Percentiles rank a stretch among this genome's conserved stretches.
phyloP scores from a whole-genome alignment of 2,329 filamentous ascomycete genomes.

The Exophiala bonariae region DNA sequence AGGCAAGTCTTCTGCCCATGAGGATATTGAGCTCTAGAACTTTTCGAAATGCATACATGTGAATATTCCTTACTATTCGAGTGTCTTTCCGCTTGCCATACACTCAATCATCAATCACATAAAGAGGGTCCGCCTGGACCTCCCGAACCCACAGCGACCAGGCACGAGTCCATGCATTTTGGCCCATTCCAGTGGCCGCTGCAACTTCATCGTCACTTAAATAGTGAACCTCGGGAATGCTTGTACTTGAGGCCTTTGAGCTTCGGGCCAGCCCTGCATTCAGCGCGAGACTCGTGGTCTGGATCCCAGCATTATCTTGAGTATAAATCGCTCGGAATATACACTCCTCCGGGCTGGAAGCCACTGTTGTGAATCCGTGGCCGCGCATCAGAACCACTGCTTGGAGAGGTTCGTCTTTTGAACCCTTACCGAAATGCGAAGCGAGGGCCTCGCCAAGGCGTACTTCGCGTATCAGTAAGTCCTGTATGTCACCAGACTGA shows the following conservation, averaged over 20 bases:
- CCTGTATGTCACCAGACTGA: constrained; percentile 30
- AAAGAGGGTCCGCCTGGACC: constrained; percentile 10
- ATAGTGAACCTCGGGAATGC: constrained; percentile 5
- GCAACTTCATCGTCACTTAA: constrained; percentile 5
- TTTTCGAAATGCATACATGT: too few relatives aligned
- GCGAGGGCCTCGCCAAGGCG: constrained; percentile 39
- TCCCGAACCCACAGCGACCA: constrained; percentile 16
- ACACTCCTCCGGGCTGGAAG: constrained; percentile 38
- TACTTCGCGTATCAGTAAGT: constrained; percentile 40
- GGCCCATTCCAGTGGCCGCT: background rate
- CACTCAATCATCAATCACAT: constrained; percentile 5
- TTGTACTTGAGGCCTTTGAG: background rate
- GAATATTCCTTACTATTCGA: too few relatives aligned
- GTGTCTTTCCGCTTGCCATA: too few relatives aligned
- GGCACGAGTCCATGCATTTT: background rate
- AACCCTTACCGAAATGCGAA: constrained; percentile 31
- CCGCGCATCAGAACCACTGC: constrained; percentile 47
- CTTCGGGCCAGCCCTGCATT: background rate
- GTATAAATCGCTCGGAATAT: constrained; percentile 48
- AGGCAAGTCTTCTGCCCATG: too few relatives aligned
- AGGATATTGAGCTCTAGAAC: too few relatives aligned
- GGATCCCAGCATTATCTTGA: constrained; percentile 43
- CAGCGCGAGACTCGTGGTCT: constrained; percentile 35
- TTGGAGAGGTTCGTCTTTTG: constrained; percentile 22
- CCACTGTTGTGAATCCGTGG: constrained; percentile 46